Evolutionary conservation across 2,329 filamentous ascomycete species (phyloP).

Genomic region (Cryoendolithus antarcticus): DNA sequence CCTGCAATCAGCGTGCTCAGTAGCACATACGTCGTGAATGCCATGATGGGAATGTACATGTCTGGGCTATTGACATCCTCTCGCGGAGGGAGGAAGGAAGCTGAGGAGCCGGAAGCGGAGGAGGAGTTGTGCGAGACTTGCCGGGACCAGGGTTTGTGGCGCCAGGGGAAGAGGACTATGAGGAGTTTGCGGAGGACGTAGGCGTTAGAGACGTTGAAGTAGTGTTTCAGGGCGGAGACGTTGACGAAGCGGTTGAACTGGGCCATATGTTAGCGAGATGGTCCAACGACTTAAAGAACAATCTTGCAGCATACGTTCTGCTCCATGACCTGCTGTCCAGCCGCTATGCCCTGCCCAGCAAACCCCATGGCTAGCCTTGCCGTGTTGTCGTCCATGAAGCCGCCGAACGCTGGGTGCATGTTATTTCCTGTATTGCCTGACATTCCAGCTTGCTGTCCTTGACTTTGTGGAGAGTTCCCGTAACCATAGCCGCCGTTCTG

Average conservation of each 20-base stretch:
- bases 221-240: constrained; percentile 87
- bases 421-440: constrained; percentile 16
- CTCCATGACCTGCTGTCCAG: constrained; percentile 88
- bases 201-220: constrained; percentile 97
- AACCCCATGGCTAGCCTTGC: constrained; percentile 92
- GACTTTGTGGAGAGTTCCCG: constrained; percentile 43
- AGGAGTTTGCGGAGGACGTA: constrained; percentile 91
- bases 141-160: constrained; percentile 93
- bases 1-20: constrained; percentile 84
- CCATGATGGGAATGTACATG: constrained; percentile 99
- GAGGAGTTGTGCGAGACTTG: constrained; percentile 58
- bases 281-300: not conserved
- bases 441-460: constrained; percentile 25
- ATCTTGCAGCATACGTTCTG: constrained; percentile 55
- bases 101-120: constrained; percentile 40
- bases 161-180: constrained; percentile 92
- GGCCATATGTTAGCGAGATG: constrained; percentile 3
- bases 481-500: constrained; percentile 53
- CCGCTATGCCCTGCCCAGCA: constrained; percentile 60
- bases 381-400: constrained; percentile 91
- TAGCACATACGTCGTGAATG: constrained; percentile 91
- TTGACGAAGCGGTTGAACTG: constrained; percentile 77
- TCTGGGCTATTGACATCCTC: constrained; percentile 97
- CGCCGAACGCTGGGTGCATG: constrained; percentile 56
- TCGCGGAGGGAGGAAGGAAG: constrained; percentile 76